These are phyloP conservation scores for Claviceps monticola DNA, from an alignment of 2,329 filamentous ascomycete genomes.

Conservation along the genomic window DNA sequence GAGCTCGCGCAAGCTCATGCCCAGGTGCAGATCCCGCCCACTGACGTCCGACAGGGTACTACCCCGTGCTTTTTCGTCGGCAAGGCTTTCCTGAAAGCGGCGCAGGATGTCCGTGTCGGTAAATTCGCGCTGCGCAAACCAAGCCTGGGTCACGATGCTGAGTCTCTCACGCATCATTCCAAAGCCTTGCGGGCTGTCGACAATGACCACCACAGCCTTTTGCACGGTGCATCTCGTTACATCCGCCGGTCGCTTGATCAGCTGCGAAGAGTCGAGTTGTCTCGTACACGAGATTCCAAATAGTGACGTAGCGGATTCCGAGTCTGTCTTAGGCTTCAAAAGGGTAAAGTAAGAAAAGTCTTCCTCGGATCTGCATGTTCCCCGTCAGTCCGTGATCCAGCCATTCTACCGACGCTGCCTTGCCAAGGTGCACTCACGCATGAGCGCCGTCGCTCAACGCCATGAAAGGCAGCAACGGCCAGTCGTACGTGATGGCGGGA, in stretches of 20 bases:
- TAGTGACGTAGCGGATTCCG: constrained; percentile 57
- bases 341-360: constrained; percentile 99
- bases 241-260: constrained; percentile 68
- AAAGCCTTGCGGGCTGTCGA: constrained; percentile 79
- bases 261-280: constrained; percentile 67
- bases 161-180: constrained; percentile 82
- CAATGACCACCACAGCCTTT: constrained; percentile 93
- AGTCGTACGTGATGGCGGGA: constrained; percentile 73
- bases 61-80: constrained; percentile 47
- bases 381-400: not conserved
- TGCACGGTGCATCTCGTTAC: constrained; percentile 97
- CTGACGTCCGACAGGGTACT: constrained; percentile 45
- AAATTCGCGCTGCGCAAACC: constrained; percentile 93
- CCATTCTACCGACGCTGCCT: not conserved
- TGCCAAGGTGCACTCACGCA: constrained; percentile 44
- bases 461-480: constrained; percentile 90
- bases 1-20: constrained; percentile 76
- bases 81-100: constrained; percentile 81
- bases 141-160: constrained; percentile 81
- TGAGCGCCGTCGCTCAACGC: constrained; percentile 91
- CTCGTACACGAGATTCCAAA: constrained; percentile 94
- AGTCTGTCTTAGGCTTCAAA: constrained; percentile 43
- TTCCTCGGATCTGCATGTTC: constrained; percentile 54
- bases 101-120: constrained; percentile 79
- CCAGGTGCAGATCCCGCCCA: constrained; percentile 76